Evolutionary conservation across 2,329 filamentous ascomycete genomes (phyloP), one percentile per base, ranked within the genome.

Genomic region (Trichoderma simmonsii): DNA sequence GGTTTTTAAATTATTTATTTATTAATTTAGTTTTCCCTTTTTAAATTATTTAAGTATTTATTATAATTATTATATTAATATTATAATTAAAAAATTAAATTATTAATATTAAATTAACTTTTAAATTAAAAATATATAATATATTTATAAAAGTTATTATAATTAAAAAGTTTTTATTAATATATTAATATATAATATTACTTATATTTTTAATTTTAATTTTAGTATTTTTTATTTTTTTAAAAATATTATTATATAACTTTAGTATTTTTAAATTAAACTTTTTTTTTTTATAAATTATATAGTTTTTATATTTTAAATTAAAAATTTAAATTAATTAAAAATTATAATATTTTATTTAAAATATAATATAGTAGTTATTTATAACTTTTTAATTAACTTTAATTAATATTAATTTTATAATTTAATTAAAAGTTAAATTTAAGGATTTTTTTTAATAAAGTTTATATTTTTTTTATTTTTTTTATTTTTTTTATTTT

Each of bases 201-300:
- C 4, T 26, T 26, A 26, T 26, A 26, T 26, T 26, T 26, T 26
- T 26, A 26, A 15, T 3, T 39, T 39, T 39, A 39, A 39, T 6
- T 39, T 39, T 39, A 39, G 6, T 15, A 15, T 39, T 39, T 39
- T 39, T 15, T 18, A 39, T 39, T 15, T 39, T 81, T 72, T 90
- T 32, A 30, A 59, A 30, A 8, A 59, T 30, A 30, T 3, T 30
- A 30, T 15, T 30, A 18, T 59, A 59, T 59, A 59, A 5, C 14
- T 6, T 7, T 18, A 30, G 2, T 4, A 11, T 30, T 30, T 6
- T 9, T 59, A 30, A 30, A n/a, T 15, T 30, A 59, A 59, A 59
- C 4, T 59, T 6, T 30, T 9, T 12, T 12, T 26, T 18, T 30
- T 30, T 6, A 3, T 30, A 18, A 30, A 24, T 6, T 36, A 36